Evolutionary conservation across 2,329 filamentous ascomycete genomes (phyloP).

Genomic region (Hirsutella rhossiliensis): DNA sequence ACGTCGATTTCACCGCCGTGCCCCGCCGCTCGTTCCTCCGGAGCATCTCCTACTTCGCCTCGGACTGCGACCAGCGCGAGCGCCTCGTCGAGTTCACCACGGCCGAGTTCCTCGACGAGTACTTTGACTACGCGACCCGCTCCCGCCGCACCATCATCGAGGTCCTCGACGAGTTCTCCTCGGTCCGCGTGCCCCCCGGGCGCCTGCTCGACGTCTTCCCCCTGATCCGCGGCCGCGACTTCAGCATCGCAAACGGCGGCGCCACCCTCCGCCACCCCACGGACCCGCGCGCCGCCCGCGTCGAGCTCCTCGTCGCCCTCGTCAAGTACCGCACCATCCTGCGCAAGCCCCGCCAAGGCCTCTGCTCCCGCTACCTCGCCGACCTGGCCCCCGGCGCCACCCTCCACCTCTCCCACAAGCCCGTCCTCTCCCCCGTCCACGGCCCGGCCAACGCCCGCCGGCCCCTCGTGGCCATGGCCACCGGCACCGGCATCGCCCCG

Average conservation of each 20-base stretch:
- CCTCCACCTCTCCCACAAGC: slow-evolving; percentile 48
- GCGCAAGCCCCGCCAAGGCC: slow-evolving; percentile 69
- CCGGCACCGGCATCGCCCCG: slow-evolving; percentile 79
- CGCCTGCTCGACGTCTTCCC: slow-evolving; percentile 66
- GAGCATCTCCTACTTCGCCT: slow-evolving; percentile 62
- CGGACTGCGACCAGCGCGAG: slow-evolving; percentile 61
- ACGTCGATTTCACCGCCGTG: slow-evolving; percentile 81
- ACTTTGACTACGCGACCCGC: slow-evolving; percentile 91
- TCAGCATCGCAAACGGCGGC: slow-evolving; percentile 78
- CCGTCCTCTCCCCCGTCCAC: slow-evolving; percentile 29
- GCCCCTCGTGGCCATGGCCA: slow-evolving; percentile 67
- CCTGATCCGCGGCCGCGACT: slow-evolving; percentile 74
- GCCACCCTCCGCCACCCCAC: slow-evolving; percentile 17
- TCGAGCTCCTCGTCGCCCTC: slow-evolving; percentile 73
- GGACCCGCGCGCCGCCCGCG: slow-evolving; percentile 23
- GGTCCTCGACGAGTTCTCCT: slow-evolving; percentile 80
- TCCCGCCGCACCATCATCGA: slow-evolving; percentile 85
- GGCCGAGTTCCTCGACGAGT: slow-evolving; percentile 72
- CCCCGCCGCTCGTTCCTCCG: slow-evolving; percentile 81
- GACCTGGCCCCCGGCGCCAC: slow-evolving; percentile 44
- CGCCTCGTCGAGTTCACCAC: slow-evolving; percentile 74
- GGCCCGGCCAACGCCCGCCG: slow-evolving; percentile 21
- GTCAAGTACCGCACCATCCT: slow-evolving; percentile 88
- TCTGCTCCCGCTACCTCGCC: slow-evolving; percentile 81
- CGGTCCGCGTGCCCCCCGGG: slow-evolving; percentile 68